Percentiles rank a stretch among this genome's conserved stretches.
phyloP scores from a whole-genome alignment of 495 filamentous ascomycete species.

The Tuber microsphaerosporum region DNA sequence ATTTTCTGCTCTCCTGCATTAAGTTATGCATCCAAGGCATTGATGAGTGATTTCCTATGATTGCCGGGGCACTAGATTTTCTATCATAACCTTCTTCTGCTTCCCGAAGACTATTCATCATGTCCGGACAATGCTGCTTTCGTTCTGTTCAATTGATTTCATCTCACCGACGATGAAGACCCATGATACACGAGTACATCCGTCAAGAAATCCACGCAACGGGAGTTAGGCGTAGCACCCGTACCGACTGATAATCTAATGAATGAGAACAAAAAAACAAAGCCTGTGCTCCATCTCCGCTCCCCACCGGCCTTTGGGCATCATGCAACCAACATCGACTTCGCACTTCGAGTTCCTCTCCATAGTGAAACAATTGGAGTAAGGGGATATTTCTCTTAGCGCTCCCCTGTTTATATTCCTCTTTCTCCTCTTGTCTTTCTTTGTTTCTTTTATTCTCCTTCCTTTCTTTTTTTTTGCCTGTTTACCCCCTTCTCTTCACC shows the following conservation, averaged over 20 bases:
- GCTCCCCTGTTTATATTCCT: not conserved
- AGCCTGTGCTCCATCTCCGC: not conserved
- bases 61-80: not conserved
- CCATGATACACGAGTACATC: not conserved
- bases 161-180: not conserved
- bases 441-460: slow-evolving; percentile 18
- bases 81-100: not conserved
- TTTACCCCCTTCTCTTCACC: slow-evolving; percentile 2
- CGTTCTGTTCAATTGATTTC: not conserved
- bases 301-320: not conserved
- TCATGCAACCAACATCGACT: slow-evolving; percentile 1
- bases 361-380: not conserved
- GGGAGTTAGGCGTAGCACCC: not conserved
- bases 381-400: slow-evolving; percentile 1
- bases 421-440: slow-evolving; percentile 33
- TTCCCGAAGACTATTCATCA: not conserved
- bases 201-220: not conserved
- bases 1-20: slow-evolving; percentile 11
- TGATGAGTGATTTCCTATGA: slow-evolving; percentile 27
- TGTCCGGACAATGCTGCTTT: not conserved
- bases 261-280: not conserved
- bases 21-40: slow-evolving; percentile 18
- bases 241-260: not conserved
- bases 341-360: not conserved
- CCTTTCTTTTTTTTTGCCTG: slow-evolving; percentile 21